Evolutionary conservation across 805 yeast species (phyloP), one percentile per base, ranked within the genome.

Genomic region (Ogataea pignaliae): DNA sequence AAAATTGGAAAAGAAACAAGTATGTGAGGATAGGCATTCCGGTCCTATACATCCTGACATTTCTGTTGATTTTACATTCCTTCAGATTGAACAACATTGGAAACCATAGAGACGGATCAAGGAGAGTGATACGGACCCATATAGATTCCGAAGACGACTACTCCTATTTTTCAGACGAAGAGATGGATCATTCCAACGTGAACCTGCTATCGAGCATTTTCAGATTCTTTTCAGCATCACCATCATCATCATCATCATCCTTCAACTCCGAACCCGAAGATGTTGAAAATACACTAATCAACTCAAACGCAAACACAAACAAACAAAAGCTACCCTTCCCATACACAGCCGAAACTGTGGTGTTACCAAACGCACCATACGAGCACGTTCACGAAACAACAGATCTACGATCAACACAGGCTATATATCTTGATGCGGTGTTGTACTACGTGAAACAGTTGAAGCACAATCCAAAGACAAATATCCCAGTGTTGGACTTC

Each of bases 401-500:
- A 2, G 72, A 69, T 45, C 47, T 66, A 30, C 57, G 66, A 46
- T 58, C 71, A 1, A 65, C 72, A 2, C 50, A 59, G 7, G 47
- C 60, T 1, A 51, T 69, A 5, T 68, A 68, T 40, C 51, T 61
- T 13, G 69, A 65, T 43, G 58, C 63, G 1, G 55, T 69, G 30
- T 57, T 61, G 34, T 54, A 58, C 34, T 66, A 62, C 40, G 57
- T 49, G 44, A 46, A 42, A 48, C 56, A 48, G 43, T 40, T 53
- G 50, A 46, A 56, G 47, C 14, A 50, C 17, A 42, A 55, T 34
- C 47, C 69, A 38, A 43, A 59, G 48, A 48, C 51, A n/a, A 43
- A 49, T 7, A 70, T 71, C 2, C 67, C 72, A 0, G 64, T 58
- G 14, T 60, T 67, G 37, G 65, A 58, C 15, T 77, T 78, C 59